A percentile compares a stretch with the other conserved stretches of the same genome.
Conservation (phyloP, 805 yeast genomes). For the Kuraishia piskuri region DNA sequence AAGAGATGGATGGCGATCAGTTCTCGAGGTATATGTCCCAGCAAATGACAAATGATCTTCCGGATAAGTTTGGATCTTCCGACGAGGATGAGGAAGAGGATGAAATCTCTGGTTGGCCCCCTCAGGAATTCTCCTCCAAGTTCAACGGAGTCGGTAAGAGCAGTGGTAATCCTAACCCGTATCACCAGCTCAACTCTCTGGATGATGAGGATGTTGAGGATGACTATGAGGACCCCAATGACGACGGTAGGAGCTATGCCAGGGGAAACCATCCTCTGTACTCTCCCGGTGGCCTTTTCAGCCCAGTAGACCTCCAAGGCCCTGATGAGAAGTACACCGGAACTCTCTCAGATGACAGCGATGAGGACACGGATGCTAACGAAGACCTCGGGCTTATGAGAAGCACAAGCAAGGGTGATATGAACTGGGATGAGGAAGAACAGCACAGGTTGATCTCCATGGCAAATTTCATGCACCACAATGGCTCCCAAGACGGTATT, state of each 20-base stretch:
- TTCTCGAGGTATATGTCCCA: constrained; percentile 71
- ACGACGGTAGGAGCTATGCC: constrained; percentile 70
- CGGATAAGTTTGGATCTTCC: constrained; percentile 39
- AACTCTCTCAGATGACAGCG: not conserved
- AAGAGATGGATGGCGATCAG: constrained; percentile 31
- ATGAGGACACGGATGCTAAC: not conserved
- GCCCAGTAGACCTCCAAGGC: not conserved
- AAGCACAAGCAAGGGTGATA: constrained; percentile 3
- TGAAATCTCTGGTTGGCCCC: constrained; percentile 8
- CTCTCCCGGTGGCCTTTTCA: constrained; percentile 29
- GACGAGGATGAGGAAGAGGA: constrained; percentile 56
- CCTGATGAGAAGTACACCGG: not conserved
- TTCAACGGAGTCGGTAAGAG: constrained; percentile 1
- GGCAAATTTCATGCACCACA: constrained; percentile 1
- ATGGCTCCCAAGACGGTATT: not conserved
- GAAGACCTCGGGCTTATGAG: constrained; percentile 2
- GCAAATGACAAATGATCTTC: constrained; percentile 50
- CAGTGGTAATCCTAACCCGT: constrained; percentile 10
- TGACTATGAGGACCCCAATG: constrained; percentile 73
- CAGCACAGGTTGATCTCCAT: constrained; percentile 1
- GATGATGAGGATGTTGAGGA: constrained; percentile 28
- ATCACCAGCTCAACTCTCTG: constrained; percentile 22
- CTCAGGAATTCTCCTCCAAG: not conserved
- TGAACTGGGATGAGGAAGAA: constrained; percentile 4
- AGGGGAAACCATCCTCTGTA: constrained; percentile 55